These are phyloP conservation scores for Deakozyma indianensis DNA, from an alignment of 805 yeast species.

Conservation along the genomic window DNA sequence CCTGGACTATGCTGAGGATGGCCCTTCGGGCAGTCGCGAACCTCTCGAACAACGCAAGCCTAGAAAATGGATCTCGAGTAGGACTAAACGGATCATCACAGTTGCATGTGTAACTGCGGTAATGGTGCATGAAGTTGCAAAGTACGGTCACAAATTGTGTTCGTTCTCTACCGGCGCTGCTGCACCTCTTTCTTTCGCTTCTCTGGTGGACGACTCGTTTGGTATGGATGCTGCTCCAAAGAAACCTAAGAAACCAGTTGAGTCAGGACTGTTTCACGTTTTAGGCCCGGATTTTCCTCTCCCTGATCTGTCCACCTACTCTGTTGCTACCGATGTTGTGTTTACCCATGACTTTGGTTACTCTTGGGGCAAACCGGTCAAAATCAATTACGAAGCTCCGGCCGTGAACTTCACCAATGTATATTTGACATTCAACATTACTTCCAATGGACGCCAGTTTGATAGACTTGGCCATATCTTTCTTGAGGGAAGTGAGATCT, in stretches of 20 bases:
- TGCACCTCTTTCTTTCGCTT: too few species aligned
- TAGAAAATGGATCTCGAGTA: too few species aligned
- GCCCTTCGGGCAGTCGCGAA: too few species aligned
- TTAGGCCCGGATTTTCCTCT: background rate
- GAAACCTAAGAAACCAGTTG: background rate
- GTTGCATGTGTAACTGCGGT: too few species aligned
- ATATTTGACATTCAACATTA: constrained; percentile 19
- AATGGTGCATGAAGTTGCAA: too few species aligned
- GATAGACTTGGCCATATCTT: constrained; percentile 24
- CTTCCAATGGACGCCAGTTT: constrained; percentile 23
- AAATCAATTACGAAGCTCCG: constrained; percentile 20
- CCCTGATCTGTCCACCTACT: background rate
- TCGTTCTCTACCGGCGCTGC: too few species aligned
- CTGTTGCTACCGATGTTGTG: constrained; percentile 9
- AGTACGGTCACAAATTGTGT: too few species aligned
- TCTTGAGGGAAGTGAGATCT: constrained; percentile 42
- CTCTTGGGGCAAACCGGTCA: constrained; percentile 21
- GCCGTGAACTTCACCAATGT: constrained; percentile 22
- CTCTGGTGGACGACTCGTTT: too few species aligned
- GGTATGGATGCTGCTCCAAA: too few species aligned
- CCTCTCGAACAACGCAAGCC: too few species aligned
- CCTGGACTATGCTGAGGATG: too few species aligned
- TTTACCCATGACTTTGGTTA: constrained; percentile 18
- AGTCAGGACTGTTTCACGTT: background rate
- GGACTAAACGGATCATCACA: too few species aligned